Conservation (phyloP, 75 land plant species). For the Cunninghamia lanceolata region DNA sequence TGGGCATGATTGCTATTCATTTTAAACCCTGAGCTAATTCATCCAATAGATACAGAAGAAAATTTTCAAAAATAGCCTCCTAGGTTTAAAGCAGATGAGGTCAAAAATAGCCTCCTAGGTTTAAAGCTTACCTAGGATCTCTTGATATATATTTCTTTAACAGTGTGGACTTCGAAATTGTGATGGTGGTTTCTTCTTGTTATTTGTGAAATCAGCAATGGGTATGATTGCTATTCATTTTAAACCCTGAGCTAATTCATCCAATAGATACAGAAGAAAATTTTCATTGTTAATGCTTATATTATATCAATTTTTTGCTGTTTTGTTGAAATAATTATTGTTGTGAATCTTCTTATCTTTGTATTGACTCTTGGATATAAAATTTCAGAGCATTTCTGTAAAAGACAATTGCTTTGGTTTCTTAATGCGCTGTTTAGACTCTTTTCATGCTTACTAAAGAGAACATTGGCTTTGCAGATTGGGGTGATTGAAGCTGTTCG, state of each 20-base stretch:
- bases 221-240: not conserved
- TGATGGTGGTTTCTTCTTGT: not conserved
- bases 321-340: not conserved
- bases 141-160: not conserved
- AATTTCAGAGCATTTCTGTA: not conserved
- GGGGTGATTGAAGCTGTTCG: constrained; percentile 95
- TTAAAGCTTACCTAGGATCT: not conserved
- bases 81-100: not conserved
- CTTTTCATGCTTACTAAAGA: constrained; percentile 1
- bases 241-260: not conserved
- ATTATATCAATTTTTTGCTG: not conserved
- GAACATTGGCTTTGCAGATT: constrained; percentile 30
- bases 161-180: not conserved
- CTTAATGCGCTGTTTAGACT: not conserved
- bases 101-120: not conserved
- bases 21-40: not conserved
- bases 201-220: not conserved
- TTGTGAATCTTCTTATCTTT: not conserved
- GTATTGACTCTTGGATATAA: not conserved
- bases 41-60: not conserved
- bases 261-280: not conserved
- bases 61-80: no score
- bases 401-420: not conserved
- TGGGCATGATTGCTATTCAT: not conserved
- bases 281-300: not conserved